Evolutionary conservation across 2,329 filamentous ascomycete species (phyloP).

Genomic region (Cytospora piceicola): DNA sequence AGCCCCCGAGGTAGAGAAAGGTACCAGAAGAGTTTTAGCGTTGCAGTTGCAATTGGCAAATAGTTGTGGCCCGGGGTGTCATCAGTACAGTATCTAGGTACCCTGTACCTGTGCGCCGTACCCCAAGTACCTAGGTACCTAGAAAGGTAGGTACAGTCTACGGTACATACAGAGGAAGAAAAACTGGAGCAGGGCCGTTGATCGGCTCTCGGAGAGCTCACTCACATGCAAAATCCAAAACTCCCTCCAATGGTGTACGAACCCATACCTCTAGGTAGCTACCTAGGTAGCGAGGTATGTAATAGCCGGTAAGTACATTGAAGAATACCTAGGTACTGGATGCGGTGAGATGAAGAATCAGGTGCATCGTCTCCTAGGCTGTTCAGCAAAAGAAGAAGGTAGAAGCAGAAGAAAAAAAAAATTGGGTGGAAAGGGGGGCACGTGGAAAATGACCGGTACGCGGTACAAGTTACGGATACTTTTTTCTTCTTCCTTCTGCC

Average conservation of each 20-base stretch:
- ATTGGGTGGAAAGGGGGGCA: not conserved
- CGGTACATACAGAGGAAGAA: not conserved
- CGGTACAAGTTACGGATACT: not conserved
- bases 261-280: not conserved
- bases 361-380: not conserved
- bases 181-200: not conserved
- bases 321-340: not conserved
- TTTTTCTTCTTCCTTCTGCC: not conserved
- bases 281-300: no score
- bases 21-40: conserved; percentile 25
- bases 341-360: not conserved
- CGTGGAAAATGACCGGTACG: not conserved
- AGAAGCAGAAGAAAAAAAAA: not conserved
- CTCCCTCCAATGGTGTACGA: not conserved
- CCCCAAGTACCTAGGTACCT: not conserved
- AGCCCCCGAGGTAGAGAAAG: conserved; percentile 18
- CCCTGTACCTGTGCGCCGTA: conserved; percentile 2
- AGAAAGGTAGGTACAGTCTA: conserved; percentile 10
- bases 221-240: not conserved
- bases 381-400: not conserved
- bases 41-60: conserved; percentile 22
- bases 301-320: no score
- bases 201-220: not conserved
- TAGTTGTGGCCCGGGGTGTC: conserved; percentile 18
- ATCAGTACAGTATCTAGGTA: conserved; percentile 7